Evolutionary conservation across 108 stramenopile species (phyloP).

Genomic region (Skeletonema marinoi): DNA sequence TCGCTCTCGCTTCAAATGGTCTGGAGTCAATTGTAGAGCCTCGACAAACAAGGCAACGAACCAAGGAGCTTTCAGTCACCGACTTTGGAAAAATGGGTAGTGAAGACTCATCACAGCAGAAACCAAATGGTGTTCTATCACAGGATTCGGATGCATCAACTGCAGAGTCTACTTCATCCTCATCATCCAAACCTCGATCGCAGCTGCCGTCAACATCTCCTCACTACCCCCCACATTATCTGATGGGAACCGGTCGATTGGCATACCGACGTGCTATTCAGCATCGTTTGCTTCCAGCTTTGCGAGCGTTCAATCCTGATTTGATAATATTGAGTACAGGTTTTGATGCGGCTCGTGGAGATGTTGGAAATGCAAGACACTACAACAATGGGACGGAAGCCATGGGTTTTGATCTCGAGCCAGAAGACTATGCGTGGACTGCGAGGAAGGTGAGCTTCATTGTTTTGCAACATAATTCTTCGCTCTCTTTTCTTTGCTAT

Average conservation of each 20-base stretch:
- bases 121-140: conserved; percentile 15
- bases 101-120: conserved; percentile 8
- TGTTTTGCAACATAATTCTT: background rate
- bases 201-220: conserved; percentile 39
- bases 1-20: conserved; percentile 36
- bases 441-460: conserved; percentile 60
- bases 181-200: conserved; percentile 24
- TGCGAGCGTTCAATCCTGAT: conserved; percentile 96
- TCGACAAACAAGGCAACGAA: conserved; percentile 60
- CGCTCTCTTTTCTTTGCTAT: background rate
- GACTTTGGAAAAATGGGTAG: conserved; percentile 13
- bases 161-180: conserved; percentile 24
- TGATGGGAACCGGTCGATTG: conserved; percentile 56
- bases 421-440: conserved; percentile 77
- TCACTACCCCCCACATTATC: conserved; percentile 40
- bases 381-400: conserved; percentile 61
- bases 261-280: conserved; percentile 83
- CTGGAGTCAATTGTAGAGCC: conserved; percentile 14
- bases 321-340: conserved; percentile 96
- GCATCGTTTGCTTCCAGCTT: conserved; percentile 78
- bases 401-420: conserved; percentile 83
- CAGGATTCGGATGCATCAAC: conserved; percentile 16
- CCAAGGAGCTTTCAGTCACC: conserved; percentile 31
- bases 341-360: conserved; percentile 94
- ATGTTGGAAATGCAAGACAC: conserved; percentile 90